Conservation (phyloP, 2,329 filamentous ascomycete species). For the Clathrospora elynae region DNA sequence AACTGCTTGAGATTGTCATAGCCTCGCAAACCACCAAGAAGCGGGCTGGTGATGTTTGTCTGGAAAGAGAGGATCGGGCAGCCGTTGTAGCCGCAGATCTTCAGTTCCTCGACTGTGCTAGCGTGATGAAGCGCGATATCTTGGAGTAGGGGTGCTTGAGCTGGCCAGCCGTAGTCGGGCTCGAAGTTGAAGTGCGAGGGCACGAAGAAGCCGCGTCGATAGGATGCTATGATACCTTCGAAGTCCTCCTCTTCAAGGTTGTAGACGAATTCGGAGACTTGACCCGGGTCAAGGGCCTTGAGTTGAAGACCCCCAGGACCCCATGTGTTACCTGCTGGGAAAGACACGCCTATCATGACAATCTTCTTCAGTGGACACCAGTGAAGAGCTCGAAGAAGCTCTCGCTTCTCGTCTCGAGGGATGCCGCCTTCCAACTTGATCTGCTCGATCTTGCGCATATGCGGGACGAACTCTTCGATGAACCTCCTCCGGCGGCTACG, state of each 20-base stretch:
- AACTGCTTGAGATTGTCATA: slow-evolving; percentile 52
- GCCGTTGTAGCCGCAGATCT: slow-evolving; percentile 56
- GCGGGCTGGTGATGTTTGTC: slow-evolving; percentile 46
- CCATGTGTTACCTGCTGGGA: slow-evolving; percentile 54
- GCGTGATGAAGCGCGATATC: slow-evolving; percentile 51
- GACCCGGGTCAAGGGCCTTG: slow-evolving; percentile 33
- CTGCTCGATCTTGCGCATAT: slow-evolving; percentile 50
- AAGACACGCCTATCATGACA: slow-evolving; percentile 53
- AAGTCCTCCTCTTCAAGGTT: slow-evolving; percentile 41
- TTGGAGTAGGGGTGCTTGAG: slow-evolving; percentile 48
- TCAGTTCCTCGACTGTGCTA: slow-evolving; percentile 51
- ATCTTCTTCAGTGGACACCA: slow-evolving; percentile 52
- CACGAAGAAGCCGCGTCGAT: slow-evolving; percentile 27
- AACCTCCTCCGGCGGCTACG: slow-evolving; percentile 44
- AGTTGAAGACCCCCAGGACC: slow-evolving; percentile 45
- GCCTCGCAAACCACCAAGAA: slow-evolving; percentile 49
- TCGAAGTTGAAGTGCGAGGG: slow-evolving; percentile 37
- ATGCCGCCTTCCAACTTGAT: slow-evolving; percentile 57
- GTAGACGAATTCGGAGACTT: slow-evolving; percentile 23
- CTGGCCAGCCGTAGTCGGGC: slow-evolving; percentile 51
- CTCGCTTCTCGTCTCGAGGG: slow-evolving; percentile 54
- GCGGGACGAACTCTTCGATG: slow-evolving; percentile 51
- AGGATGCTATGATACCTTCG: slow-evolving; percentile 30
- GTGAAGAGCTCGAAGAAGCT: slow-evolving; percentile 51
- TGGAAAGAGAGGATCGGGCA: slow-evolving; percentile 48